phyloP scores from a whole-genome alignment of 2,329 filamentous ascomycete genomes.

The Aspergillus luchuensis region DNA sequence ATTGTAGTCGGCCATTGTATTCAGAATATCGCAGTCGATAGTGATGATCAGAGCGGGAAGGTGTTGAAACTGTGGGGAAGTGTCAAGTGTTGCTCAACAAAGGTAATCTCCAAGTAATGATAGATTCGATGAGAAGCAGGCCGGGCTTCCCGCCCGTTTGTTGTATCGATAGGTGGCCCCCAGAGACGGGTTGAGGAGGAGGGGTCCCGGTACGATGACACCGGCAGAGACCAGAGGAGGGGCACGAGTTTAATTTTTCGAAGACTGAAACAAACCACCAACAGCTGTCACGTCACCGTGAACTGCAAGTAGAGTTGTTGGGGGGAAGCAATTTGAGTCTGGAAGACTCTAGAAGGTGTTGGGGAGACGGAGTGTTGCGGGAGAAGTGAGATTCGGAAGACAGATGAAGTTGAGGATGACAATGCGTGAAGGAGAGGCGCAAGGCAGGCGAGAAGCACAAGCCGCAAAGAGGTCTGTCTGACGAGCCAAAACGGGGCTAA shows the following conservation, averaged over 20 bases:
- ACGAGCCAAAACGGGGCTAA: neutral
- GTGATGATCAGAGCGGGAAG: neutral
- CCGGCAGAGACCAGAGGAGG: neutral
- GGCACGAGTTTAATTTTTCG: neutral
- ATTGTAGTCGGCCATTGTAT: conserved; percentile 42
- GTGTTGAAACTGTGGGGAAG: neutral
- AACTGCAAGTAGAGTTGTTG: neutral
- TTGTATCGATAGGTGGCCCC: conserved; percentile 21
- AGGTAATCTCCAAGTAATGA: neutral
- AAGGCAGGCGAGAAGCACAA: conserved; percentile 6
- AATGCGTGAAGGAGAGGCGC: neutral
- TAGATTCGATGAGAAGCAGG: conserved; percentile 12
- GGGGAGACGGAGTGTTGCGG: neutral
- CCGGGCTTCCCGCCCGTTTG: conserved; percentile 41
- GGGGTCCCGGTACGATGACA: conserved; percentile 5
- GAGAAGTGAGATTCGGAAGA: neutral
- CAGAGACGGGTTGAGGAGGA: neutral
- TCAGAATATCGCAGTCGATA: neutral
- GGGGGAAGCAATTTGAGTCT: neutral
- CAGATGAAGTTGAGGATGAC: neutral
- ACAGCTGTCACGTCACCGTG: neutral
- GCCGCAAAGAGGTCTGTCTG: conserved; percentile 9
- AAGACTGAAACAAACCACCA: neutral
- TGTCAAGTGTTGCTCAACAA: neutral
- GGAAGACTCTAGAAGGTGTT: neutral